Evolutionary conservation across 2,329 filamentous ascomycete genomes (phyloP), one percentile per base, ranked within the genome.

Genomic region (Rhytidhysteron rufulum): DNA sequence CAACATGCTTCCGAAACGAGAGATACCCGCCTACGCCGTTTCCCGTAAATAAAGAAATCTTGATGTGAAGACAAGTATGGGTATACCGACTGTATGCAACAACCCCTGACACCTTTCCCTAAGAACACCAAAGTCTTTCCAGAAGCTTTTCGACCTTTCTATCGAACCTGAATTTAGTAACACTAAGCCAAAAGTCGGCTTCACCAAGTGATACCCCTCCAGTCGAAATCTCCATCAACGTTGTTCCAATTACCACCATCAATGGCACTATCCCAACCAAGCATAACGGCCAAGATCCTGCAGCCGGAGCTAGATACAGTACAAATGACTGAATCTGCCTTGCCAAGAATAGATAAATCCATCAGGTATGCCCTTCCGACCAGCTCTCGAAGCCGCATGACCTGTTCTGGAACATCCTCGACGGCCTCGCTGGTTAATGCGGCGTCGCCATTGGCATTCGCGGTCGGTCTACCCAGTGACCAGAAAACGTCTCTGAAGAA

Each of bases 401-500:
- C 81, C 41, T 65, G 58, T 33, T 69, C 58, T 3, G 58, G 67
- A 25, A 56, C 65, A 3, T 53, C 40, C 1, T 38, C 34, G 2
- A 53, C 47, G 15, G 49, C 50, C 27, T 55, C 42, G 21, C 54
- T 49, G 36, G 36, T 44, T 37, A 53, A 39, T 29, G 58, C 58
- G 7, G 54, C 36, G 18, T 13, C 29, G 24, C 17, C 13, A 11
- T 27, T 39, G 1, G 61, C 58, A 32, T 63, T 62, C 4, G 48
- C 42, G 1, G 53, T 50, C 5, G 64, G 58, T 39, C 59, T 50
- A 4, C 86, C 88, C 1, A 94, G 71, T 37, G 82, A 84, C 80
- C 85, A 90, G 65, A 94, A 94, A 66, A 93, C 83, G 53, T 80
- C 78, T 11, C 78, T 77, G 65, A 85, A 94, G 71, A 94, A 95